Percentiles rank a stretch among this genome's conserved stretches.
phyloP scores from a whole-genome alignment of 805 yeast genomes.

The Wickerhamomyces queroliae region DNA sequence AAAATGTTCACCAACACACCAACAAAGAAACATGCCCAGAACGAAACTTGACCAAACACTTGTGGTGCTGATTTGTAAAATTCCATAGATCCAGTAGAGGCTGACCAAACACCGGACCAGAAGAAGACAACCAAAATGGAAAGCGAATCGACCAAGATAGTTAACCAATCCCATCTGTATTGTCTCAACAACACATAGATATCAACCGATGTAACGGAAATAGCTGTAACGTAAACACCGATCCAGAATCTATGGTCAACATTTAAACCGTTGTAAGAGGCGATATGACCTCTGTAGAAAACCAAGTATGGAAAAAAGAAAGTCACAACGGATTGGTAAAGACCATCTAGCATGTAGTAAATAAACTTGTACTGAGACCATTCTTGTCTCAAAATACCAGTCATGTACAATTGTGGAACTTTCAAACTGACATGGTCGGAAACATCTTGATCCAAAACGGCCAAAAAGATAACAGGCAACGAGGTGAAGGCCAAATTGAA shows the following conservation, averaged over 20 bases:
- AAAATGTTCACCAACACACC: constrained; percentile 57
- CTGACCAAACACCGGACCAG: constrained; percentile 79
- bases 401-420: constrained; percentile 69
- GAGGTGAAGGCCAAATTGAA: constrained; percentile 82
- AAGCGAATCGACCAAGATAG: constrained; percentile 46
- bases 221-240: constrained; percentile 59
- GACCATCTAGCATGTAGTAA: constrained; percentile 72
- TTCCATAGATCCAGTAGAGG: constrained; percentile 43
- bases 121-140: constrained; percentile 57
- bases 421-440: constrained; percentile 59
- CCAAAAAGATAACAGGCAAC: constrained; percentile 71
- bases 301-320: constrained; percentile 68
- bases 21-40: constrained; percentile 61
- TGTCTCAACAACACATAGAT: constrained; percentile 60
- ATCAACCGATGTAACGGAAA: constrained; percentile 63
- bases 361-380: constrained; percentile 66
- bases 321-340: constrained; percentile 66
- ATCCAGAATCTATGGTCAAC: constrained; percentile 68
- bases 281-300: constrained; percentile 37
- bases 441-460: constrained; percentile 78
- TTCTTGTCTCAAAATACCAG: constrained; percentile 67
- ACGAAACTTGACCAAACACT: constrained; percentile 52
- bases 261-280: constrained; percentile 45
- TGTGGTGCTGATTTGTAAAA: constrained; percentile 62
- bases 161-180: constrained; percentile 78